Base-by-base conservation (phyloP, 345 rosid species). In the Ceriops decandra region DNA sequence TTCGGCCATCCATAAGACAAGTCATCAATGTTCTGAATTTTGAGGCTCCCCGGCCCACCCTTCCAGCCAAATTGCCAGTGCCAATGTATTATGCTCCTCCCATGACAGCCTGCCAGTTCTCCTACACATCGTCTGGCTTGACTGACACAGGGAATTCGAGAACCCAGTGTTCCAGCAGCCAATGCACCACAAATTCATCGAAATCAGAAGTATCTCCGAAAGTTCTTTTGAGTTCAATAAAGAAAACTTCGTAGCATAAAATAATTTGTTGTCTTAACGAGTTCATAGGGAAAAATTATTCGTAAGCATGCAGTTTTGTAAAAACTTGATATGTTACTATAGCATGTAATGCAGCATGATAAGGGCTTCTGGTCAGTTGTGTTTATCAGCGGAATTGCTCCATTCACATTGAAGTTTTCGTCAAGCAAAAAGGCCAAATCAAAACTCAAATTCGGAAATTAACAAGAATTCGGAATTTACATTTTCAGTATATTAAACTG, bases 31-130 rank as follows among this genome's bases (percentile, higher is more conserved):
- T 57, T n/a, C 69, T 68, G 4, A 68, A 68, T 30, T 56, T 74
- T 74, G 77, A 74, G 68, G 72, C 77, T 57, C 52, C 69, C 19
- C 64, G 68, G 72, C 77, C 77, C 9, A 57, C 42, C 2, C 72
- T 74, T 54, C 69, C 77, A 2, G 60, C 77, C 11, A 68, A 63
- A 5, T 49, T 74, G 57, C 77, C 73, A 0, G 77, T 74, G 56
- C 72, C 77, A 31, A 62, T 74, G 77, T 74, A 74, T 19, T 68
- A 68, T 74, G 65, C 77, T 15, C 72, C 69, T 56, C 77, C 77
- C 11, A 6, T 74, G 68, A 7, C 57, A 7, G 57, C 57, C 58
- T 63, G 72, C 68, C 47, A 57, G 24, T 74, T 68, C 49, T 53
- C 69, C 38, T 74, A 74, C 58, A 46, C 72, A 8, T 67, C 76